phyloP scores from a whole-genome alignment of 345 rosid genomes.

The Erucastrum elatum region DNA sequence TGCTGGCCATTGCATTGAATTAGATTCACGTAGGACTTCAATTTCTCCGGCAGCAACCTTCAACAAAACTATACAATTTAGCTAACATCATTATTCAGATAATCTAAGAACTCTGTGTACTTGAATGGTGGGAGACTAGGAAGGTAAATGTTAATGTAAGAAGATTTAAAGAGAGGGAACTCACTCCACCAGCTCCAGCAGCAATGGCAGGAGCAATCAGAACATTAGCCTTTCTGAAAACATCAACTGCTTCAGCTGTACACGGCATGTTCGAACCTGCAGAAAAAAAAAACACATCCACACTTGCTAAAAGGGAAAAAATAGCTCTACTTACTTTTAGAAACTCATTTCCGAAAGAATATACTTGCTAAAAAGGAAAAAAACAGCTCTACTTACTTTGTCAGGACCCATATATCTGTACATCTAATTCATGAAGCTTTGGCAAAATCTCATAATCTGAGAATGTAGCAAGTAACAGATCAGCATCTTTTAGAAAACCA shows the following conservation, averaged over 20 bases:
- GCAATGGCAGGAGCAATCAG: slow-evolving; percentile 96
- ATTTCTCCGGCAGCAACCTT: slow-evolving; percentile 99
- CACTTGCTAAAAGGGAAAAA: no score
- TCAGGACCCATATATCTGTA: slow-evolving; percentile 89
- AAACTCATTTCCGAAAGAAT: slow-evolving; percentile 7
- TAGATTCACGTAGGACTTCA: slow-evolving; percentile 85
- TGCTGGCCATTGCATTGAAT: slow-evolving; percentile 90
- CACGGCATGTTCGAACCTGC: slow-evolving; percentile 98
- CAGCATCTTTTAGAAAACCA: slow-evolving; percentile 8
- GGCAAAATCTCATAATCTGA: slow-evolving; percentile 99
- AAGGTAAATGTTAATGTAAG: background rate
- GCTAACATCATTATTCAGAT: background rate
- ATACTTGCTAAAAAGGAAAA: background rate
- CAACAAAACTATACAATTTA: slow-evolving; percentile 1
- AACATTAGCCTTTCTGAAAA: slow-evolving; percentile 82
- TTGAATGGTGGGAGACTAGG: background rate
- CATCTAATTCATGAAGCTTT: slow-evolving; percentile 96
- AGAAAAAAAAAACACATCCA: slow-evolving; percentile 7
- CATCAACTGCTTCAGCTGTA: slow-evolving; percentile 88
- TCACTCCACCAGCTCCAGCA: slow-evolving; percentile 98
- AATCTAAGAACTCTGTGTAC: background rate
- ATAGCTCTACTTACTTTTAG: slow-evolving; percentile 15
- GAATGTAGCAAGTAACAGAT: slow-evolving; percentile 34
- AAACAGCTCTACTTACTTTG: slow-evolving; percentile 53
- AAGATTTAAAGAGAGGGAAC: slow-evolving; percentile 30